These are phyloP conservation scores for Farysia itapuensis DNA, from an alignment of 1,284 basidiomycete species.

Conservation along the genomic window DNA sequence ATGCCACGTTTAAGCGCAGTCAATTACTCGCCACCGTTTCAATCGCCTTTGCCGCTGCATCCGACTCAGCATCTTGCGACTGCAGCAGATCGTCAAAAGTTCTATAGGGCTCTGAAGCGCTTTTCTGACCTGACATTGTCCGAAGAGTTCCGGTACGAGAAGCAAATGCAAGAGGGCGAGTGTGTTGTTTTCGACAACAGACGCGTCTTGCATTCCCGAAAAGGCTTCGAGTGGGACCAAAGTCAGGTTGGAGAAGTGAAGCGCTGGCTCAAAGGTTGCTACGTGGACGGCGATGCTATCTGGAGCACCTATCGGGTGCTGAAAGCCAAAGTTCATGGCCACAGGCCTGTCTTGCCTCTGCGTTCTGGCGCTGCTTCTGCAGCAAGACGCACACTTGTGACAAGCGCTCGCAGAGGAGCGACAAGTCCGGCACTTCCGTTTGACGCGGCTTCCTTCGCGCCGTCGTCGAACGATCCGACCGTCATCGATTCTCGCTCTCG, in stretches of 20 bases:
- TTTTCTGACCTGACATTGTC: slow-evolving; percentile 71
- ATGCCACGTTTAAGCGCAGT: slow-evolving; percentile 63
- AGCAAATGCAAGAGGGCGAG: slow-evolving; percentile 79
- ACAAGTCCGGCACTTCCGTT: not conserved
- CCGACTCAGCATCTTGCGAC: slow-evolving; percentile 20
- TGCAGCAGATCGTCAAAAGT: slow-evolving; percentile 17
- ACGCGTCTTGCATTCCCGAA: slow-evolving; percentile 84
- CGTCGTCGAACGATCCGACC: slow-evolving; percentile 40
- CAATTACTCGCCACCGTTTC: slow-evolving; percentile 95
- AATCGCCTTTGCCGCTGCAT: slow-evolving; percentile 67
- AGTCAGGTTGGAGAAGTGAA: slow-evolving; percentile 47
- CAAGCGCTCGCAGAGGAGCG: not conserved
- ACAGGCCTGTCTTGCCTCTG: slow-evolving; percentile 5
- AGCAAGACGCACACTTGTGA: not conserved
- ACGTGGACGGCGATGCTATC: slow-evolving; percentile 77
- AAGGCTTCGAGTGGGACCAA: slow-evolving; percentile 69
- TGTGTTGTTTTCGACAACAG: slow-evolving; percentile 90
- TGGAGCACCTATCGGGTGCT: slow-evolving; percentile 64
- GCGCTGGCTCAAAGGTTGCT: slow-evolving; percentile 73
- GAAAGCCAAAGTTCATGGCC: slow-evolving; percentile 23
- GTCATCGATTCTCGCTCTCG: slow-evolving; percentile 27
- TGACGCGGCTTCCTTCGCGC: slow-evolving; percentile 20
- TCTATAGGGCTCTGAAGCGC: slow-evolving; percentile 65
- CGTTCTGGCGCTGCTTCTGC: slow-evolving; percentile 3
- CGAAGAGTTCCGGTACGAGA: slow-evolving; percentile 67